These are phyloP conservation scores for Umbelopsis sp. DNA, from an alignment of 192 early-diverging fungal genomes.

Conservation along the genomic window DNA sequence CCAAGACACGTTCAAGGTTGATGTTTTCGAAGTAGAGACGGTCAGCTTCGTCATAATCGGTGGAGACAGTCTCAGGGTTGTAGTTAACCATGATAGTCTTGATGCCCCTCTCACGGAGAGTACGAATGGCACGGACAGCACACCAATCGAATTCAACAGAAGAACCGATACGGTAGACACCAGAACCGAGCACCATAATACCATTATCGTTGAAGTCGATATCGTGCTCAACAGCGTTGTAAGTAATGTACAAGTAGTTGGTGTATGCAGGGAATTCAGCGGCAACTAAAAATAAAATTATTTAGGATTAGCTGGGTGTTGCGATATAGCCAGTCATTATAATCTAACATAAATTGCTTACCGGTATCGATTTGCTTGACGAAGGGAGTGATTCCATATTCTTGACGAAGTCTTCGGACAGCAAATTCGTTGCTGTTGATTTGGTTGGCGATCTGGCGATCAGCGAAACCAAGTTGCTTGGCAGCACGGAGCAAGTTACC, in stretches of 20 bases:
- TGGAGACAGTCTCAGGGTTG: constrained; percentile 99
- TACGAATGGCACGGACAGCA: constrained; percentile 93
- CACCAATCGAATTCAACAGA: constrained; percentile 99
- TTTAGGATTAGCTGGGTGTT: neutral
- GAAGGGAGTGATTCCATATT: constrained; percentile 85
- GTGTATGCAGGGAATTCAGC: constrained; percentile 98
- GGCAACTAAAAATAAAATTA: constrained; percentile 58
- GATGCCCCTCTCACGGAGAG: constrained; percentile 79
- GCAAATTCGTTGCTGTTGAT: constrained; percentile 86
- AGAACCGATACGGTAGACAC: constrained; percentile 97
- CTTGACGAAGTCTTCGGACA: constrained; percentile 79
- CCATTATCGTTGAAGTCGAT: constrained; percentile 91
- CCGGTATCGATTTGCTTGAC: constrained; percentile 98
- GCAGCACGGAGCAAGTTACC: constrained; percentile 60
- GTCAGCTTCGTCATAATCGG: constrained; percentile 98
- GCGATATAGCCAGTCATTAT: constrained; percentile 20
- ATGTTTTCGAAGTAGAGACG: constrained; percentile 97
- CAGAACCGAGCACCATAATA: constrained; percentile 95
- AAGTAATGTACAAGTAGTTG: constrained; percentile 98
- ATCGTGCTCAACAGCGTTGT: constrained; percentile 94
- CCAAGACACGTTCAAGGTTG: constrained; percentile 90
- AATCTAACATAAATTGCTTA: constrained; percentile 37
- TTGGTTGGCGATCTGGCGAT: constrained; percentile 76
- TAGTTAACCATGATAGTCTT: constrained; percentile 99
- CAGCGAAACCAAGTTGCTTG: constrained; percentile 98